Conservation (phyloP, 805 yeast species). For the Dipodascus albidus region DNA sequence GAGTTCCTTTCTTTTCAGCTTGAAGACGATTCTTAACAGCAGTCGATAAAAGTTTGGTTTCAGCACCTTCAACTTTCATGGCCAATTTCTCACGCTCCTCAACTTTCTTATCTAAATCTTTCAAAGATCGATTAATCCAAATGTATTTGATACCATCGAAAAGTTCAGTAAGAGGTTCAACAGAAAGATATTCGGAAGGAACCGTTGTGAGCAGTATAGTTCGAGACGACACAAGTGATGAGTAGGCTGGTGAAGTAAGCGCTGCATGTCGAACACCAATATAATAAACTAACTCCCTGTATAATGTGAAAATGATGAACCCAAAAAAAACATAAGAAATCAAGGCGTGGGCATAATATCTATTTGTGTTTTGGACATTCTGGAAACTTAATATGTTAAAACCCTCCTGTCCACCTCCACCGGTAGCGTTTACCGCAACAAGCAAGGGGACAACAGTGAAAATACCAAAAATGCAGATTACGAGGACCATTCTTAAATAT, state of each 20-base stretch:
- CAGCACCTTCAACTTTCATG: slow-evolving; percentile 53
- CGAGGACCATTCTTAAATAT: slow-evolving; percentile 49
- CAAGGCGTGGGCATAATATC: slow-evolving; percentile 82
- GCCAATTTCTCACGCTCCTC: slow-evolving; percentile 50
- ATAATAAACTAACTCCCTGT: slow-evolving; percentile 73
- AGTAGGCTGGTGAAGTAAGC: slow-evolving; percentile 70
- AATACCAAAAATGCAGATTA: slow-evolving; percentile 44
- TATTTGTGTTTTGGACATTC: slow-evolving; percentile 45
- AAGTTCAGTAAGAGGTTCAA: slow-evolving; percentile 57
- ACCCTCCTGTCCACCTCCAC: slow-evolving; percentile 43
- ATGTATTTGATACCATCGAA: slow-evolving; percentile 76
- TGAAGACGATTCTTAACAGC: slow-evolving; percentile 56
- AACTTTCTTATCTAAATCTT: slow-evolving; percentile 44
- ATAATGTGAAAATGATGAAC: slow-evolving; percentile 54
- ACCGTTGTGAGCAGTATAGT: slow-evolving; percentile 78
- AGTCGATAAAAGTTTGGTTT: slow-evolving; percentile 40
- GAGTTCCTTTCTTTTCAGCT: slow-evolving; percentile 53
- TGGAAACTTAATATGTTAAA: slow-evolving; percentile 69
- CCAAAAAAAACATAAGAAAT: slow-evolving; percentile 74
- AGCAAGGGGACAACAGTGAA: slow-evolving; percentile 50
- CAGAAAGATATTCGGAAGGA: slow-evolving; percentile 62
- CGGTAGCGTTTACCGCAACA: slow-evolving; percentile 73
- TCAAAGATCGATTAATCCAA: slow-evolving; percentile 62
- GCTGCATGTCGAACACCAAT: slow-evolving; percentile 67
- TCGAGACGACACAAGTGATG: slow-evolving; percentile 61